Base-by-base conservation (phyloP, 2,329 filamentous ascomycete genomes). In the Camptophora hylomeconis region DNA sequence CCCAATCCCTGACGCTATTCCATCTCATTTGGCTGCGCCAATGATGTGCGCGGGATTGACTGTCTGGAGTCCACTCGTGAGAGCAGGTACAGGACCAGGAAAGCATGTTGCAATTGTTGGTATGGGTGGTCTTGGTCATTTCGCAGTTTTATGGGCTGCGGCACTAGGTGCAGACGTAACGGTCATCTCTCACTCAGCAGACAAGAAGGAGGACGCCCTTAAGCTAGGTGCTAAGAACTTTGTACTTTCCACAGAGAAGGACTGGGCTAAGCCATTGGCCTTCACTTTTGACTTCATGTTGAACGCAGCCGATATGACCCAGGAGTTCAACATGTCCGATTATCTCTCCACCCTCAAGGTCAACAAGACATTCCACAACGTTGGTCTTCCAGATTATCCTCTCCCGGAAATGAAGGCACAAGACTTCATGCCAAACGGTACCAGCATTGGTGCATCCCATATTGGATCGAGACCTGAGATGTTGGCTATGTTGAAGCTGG, bases 41-140 rank as follows among this genome's bases (percentile, higher is more conserved):
- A 42, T 45, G 41, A 67, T 89, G 42, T 92, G 83, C 54, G 83
- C 80, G 21, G 83, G 83, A 39, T 65, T 92, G 41, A 92, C 83
- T 3, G 73, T 74, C 35, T 92, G 75, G 60, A 78, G 71, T 36
- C 82, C 83, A 1, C 65, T 92, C 9, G 75, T 80, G 39, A 69
- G 81, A 26, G 75, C 84, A 47, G 79, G 79, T 13, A 67, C 69
- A 35, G 79, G 79, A 0, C 78, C 78, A 1, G 81, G 82, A 6
- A 54, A 56, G 40, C 52, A 53, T 33, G 53, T 57, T 9, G 53
- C 52, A 17, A 48, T 56, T 12, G 50, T 60, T 12, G 57, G 57
- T 7, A 40, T 63, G 13, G 76, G 76, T 11, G 76, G 76, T 8
- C 68, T 81, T 32, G 77, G 77, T 5, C 77, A 82, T 55, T 77